Evolutionary conservation across 1,284 basidiomycete species (phyloP), one percentile per base, ranked within the genome.

Genomic region (Melanopsichium pennsylvanicum): DNA sequence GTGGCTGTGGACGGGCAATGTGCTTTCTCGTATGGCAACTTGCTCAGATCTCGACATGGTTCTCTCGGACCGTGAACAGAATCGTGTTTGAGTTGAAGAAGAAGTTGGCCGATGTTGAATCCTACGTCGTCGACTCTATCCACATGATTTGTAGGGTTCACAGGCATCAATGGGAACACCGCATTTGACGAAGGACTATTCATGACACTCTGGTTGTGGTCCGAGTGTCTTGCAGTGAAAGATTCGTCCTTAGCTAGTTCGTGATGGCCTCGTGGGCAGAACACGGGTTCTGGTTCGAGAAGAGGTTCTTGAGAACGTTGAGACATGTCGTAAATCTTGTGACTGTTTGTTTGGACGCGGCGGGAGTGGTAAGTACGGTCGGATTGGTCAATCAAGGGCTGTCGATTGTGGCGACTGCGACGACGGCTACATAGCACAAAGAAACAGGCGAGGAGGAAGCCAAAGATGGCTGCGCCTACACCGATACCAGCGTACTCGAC

Each of bases 401-500:
- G n/a, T n/a, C n/a, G n/a, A 5, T n/a, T 9, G 9, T 13, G 25
- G 7, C 29, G 47, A 16, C 34, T 46, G 11, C 38, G 16, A 1
- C 13, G 21, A 8, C 51, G 42, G 7, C 47, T 37, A 15, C 38
- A 40, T 3, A 41, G 38, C 4, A 45, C 16, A 3, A 26, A 22
- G 13, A 56, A 12, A 10, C 52, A 18, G 0, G 49, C 57, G 5
- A 27, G 3, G 36, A 52, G 34, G 31, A 46, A 29, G n/a, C 46
- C 42, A 15, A 38, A 13, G 5, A 62, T 22, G 9, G 35, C 34
- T 11, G 46, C 42, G 9, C 59, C 47, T 2, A 38, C 29, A 16
- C 51, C 37, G 23, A 62, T 62, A 9, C 59, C 59, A 3, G 43
- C 47, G 25, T 55, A 55, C 19, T 37, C 13, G 8, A 22, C 29